A percentile compares a stretch with the other conserved stretches of the same genome.
phyloP scores from a whole-genome alignment of 306 rosid species.

The Dryas drummondii region DNA sequence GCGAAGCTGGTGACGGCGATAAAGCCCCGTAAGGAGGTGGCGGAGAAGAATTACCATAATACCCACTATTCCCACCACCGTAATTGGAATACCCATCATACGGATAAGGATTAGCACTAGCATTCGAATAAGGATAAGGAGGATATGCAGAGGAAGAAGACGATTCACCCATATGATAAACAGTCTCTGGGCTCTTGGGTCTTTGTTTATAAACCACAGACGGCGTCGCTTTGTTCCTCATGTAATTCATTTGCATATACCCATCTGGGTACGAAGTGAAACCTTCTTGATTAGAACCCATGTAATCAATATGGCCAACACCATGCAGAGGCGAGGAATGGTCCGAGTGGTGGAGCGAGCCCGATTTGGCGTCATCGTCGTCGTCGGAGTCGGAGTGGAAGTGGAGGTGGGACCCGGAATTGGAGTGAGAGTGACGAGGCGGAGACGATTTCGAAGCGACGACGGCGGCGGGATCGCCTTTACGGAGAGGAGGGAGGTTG shows the following conservation, averaged over 20 bases:
- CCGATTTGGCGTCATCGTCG: conserved; percentile 34
- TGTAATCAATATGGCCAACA: conserved; percentile 24
- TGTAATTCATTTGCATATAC: conserved; percentile 52
- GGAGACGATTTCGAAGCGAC: conserved; percentile 23
- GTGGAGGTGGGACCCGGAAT: conserved; percentile 74
- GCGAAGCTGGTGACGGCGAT: conserved; percentile 22
- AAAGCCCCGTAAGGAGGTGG: conserved; percentile 36
- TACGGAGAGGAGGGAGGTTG: conserved; percentile 45
- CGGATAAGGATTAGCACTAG: conserved; percentile 26
- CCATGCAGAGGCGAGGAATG: conserved; percentile 62
- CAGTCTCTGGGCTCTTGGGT: conserved; percentile 42
- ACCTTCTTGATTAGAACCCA: conserved; percentile 25
- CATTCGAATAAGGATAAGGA: conserved; percentile 22
- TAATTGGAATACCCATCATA: conserved; percentile 34
- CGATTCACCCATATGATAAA: conserved; percentile 63
- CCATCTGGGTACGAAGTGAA: conserved; percentile 38
- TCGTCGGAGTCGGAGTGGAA: conserved; percentile 61
- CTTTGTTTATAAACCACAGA: conserved; percentile 66
- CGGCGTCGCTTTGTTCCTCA: conserved; percentile 63
- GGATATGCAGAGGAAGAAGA: conserved; percentile 44
- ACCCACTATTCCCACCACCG: conserved; percentile 43
- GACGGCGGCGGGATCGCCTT: conserved; percentile 34
- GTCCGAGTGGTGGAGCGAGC: conserved; percentile 51
- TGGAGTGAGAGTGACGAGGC: conserved; percentile 37
- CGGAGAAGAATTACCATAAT: conserved; percentile 33